Conservation (phyloP, 139 green algal species). For the Coelastrella sp. region DNA sequence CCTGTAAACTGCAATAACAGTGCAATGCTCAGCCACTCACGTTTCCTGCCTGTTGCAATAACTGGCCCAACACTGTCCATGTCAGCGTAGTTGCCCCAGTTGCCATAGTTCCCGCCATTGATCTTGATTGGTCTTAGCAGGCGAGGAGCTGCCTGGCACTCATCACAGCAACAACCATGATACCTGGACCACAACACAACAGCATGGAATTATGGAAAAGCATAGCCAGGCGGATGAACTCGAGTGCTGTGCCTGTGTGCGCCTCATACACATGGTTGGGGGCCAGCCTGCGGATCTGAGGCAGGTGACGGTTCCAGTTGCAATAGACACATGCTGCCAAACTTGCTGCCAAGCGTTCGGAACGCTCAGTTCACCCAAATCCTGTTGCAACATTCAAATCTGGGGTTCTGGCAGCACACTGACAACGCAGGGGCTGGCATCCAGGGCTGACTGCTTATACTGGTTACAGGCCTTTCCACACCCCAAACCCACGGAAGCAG, state of each 20-base stretch:
- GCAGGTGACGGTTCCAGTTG: no score
- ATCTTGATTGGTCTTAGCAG: slow-evolving; percentile 84
- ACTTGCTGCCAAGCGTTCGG: no score
- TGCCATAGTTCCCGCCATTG: slow-evolving; percentile 65
- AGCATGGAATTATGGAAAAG: not conserved
- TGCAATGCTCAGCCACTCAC: not conserved
- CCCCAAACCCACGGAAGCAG: no score
- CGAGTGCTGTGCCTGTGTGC: no score
- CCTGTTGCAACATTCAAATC: no score
- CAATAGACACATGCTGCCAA: no score
- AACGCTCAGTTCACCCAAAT: no score
- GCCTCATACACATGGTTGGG: no score
- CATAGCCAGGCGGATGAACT: no score
- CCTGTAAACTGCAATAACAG: not conserved
- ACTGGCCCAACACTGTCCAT: not conserved
- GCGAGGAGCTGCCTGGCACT: slow-evolving; percentile 80
- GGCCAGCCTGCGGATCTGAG: no score
- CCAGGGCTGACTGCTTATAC: no score
- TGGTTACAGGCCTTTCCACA: no score
- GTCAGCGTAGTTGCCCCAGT: slow-evolving; percentile 51
- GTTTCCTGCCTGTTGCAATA: not conserved
- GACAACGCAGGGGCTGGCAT: not conserved
- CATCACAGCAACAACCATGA: slow-evolving; percentile 87
- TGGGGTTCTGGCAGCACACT: not conserved
- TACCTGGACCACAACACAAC: slow-evolving; percentile 5